A percentile compares a stretch with the other conserved stretches of the same genome.
These are phyloP conservation scores for Colletotrichum tofieldiae DNA, from an alignment of 2,329 filamentous ascomycete species.

Conservation along the genomic window DNA sequence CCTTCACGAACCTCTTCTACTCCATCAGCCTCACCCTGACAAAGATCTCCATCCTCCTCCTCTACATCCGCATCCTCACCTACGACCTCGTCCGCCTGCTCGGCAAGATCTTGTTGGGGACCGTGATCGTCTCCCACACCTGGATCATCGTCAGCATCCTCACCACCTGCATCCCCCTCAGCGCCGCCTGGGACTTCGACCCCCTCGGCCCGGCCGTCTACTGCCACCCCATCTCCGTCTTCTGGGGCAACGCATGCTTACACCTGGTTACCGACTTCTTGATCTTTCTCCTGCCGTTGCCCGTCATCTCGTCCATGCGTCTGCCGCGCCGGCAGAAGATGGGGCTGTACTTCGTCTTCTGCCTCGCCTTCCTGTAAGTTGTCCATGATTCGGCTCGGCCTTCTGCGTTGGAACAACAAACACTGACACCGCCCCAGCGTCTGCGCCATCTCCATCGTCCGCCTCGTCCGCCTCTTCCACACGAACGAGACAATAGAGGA, in stretches of 20 bases:
- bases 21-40: slow-evolving; percentile 44
- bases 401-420: neutral
- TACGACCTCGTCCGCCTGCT: slow-evolving; percentile 48
- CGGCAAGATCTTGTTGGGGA: slow-evolving; percentile 43
- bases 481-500: slow-evolving; percentile 29
- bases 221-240: slow-evolving; percentile 44
- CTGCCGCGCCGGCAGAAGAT: slow-evolving; percentile 60
- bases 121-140: slow-evolving; percentile 44
- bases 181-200: slow-evolving; percentile 42
- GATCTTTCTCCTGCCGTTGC: slow-evolving; percentile 55
- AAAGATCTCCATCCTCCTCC: slow-evolving; percentile 46
- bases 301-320: slow-evolving; percentile 61
- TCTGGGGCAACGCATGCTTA: slow-evolving; percentile 47
- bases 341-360: slow-evolving; percentile 55
- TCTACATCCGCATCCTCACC: slow-evolving; percentile 48
- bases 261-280: slow-evolving; percentile 48
- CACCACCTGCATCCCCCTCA: slow-evolving; percentile 45
- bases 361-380: slow-evolving; percentile 56
- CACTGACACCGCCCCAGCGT: slow-evolving; percentile 49
- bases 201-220: slow-evolving; percentile 19
- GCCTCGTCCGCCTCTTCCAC: slow-evolving; percentile 49
- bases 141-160: slow-evolving; percentile 46
- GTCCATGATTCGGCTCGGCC: slow-evolving; percentile 18
- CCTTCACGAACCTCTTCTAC: slow-evolving; percentile 43
- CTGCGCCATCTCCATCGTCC: slow-evolving; percentile 53